Evolutionary conservation across 2,329 filamentous ascomycete genomes (phyloP), one percentile per base, ranked within the genome.

Genomic region (Bisporella sp.): DNA sequence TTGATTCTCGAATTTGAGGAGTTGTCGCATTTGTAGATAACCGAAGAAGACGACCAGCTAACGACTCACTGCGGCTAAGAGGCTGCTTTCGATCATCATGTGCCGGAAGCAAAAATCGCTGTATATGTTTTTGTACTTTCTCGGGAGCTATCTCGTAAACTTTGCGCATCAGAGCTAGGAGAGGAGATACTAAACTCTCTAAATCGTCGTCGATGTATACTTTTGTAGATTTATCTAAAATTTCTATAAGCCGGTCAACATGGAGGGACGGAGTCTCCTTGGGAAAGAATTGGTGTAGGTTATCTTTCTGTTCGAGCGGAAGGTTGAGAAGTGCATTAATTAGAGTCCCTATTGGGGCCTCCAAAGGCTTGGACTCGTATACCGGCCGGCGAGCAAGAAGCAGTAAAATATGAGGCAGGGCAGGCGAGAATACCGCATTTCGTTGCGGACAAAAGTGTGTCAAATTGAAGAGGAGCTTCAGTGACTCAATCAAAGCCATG

Each of bases 401-500:
- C 42, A 79, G 78, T 50, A 91, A 73, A 31, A 97, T 79, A 52
- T 82, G 75, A 8, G 82, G 77, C 41, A 95, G 76, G 3, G 85
- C 81, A 28, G 78, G 71, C 1, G 81, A 81, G 63, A 96, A 95
- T 0, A 73, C 69, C 1, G 72, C 66, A 4, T 71, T 69, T 30
- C 84, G 74, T 41, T 83, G 75, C 4, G 82, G 80, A 61, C 84
- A 85, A 61, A 84, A 82, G 60, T 91, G 84, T 1, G 86, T 87
- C 48, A 96, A 75, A 67, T 96, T 96, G 74, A 95, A 97, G 47
- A 95, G 71, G 40, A 97, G 75, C 63, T 95, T 96, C 46, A 93
- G 72, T 0, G 87, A 92, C 67, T 97, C 92, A 6, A 76, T 76
- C 37, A 97, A 74, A 0, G 91, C 89, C 80, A 92, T 82, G 52